Percentiles rank a stretch among this genome's conserved stretches.
Evolutionary conservation across 257 asterid species (phyloP).

Genomic region (Fraxinus anomala): DNA sequence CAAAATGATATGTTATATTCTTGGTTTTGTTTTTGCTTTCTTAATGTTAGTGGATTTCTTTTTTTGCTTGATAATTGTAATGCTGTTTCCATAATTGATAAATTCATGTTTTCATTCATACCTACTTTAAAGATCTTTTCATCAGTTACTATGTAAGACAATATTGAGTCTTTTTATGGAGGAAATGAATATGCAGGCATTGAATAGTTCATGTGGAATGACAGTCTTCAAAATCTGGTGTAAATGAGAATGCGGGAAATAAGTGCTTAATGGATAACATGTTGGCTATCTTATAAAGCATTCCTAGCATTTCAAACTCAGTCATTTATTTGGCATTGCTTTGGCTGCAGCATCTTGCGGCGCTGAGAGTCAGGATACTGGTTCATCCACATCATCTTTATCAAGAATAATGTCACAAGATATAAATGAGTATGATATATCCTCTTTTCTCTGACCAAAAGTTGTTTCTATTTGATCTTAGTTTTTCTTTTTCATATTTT

Average conservation of each 20-base stretch:
- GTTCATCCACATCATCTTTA: slow-evolving; percentile 72
- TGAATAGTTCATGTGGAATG: background rate
- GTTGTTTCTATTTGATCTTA: background rate
- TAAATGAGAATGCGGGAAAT: background rate
- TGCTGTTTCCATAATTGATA: no score
- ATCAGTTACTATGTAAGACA: no score
- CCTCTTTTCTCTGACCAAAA: slow-evolving; percentile 20
- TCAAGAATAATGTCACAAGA: slow-evolving; percentile 67
- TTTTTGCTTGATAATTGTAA: no score
- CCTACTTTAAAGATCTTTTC: no score
- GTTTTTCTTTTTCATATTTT: slow-evolving; percentile 23
- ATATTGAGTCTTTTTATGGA: no score
- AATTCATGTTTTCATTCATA: no score
- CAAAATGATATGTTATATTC: no score
- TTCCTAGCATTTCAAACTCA: background rate
- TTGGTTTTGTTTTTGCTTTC: no score
- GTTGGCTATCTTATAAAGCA: background rate
- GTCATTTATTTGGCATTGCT: slow-evolving; percentile 20
- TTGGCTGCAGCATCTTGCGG: slow-evolving; percentile 61
- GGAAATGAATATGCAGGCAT: no score
- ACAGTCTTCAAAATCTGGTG: background rate
- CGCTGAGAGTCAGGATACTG: slow-evolving; percentile 84
- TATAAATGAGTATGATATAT: slow-evolving; percentile 53
- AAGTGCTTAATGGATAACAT: background rate
- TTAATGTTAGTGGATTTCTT: no score